These are phyloP conservation scores for Acer campestre DNA, from an alignment of 345 rosid species.

Conservation along the genomic window DNA sequence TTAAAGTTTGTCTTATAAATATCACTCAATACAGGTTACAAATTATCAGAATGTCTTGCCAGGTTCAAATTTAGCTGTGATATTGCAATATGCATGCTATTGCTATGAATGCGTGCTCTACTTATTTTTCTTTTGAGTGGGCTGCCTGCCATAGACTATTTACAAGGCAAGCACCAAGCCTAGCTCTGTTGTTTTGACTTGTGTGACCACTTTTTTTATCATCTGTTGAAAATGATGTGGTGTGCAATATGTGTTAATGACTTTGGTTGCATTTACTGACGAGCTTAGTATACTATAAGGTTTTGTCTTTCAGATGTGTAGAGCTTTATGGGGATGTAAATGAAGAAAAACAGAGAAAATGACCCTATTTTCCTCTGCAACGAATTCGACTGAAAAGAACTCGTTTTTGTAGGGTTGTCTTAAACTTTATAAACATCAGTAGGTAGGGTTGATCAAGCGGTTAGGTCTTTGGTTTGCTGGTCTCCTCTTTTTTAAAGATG, in stretches of 20 bases:
- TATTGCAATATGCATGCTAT: neutral
- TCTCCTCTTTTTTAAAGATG: too few species aligned
- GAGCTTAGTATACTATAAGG: too few species aligned
- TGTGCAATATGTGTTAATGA: neutral
- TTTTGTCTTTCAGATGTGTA: too few species aligned
- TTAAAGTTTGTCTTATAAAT: neutral
- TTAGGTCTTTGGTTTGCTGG: too few species aligned
- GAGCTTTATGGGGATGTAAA: too few species aligned
- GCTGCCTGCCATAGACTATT: constrained; percentile 4
- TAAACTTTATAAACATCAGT: too few species aligned
- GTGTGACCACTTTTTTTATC: neutral
- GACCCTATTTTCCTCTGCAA: too few species aligned
- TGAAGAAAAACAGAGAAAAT: too few species aligned
- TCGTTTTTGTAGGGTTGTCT: too few species aligned
- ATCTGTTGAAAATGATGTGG: neutral
- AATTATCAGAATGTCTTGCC: neutral
- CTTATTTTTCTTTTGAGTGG: constrained; percentile 6
- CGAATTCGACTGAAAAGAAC: too few species aligned
- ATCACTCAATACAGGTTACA: neutral
- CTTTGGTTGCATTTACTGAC: too few species aligned
- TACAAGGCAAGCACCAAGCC: constrained; percentile 2
- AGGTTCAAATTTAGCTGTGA: neutral
- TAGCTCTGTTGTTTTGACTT: constrained; percentile 11
- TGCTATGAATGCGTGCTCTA: neutral
- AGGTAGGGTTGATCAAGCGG: too few species aligned